Conservation (phyloP, 208 protist species). For the Tetramitus jugosus region DNA sequence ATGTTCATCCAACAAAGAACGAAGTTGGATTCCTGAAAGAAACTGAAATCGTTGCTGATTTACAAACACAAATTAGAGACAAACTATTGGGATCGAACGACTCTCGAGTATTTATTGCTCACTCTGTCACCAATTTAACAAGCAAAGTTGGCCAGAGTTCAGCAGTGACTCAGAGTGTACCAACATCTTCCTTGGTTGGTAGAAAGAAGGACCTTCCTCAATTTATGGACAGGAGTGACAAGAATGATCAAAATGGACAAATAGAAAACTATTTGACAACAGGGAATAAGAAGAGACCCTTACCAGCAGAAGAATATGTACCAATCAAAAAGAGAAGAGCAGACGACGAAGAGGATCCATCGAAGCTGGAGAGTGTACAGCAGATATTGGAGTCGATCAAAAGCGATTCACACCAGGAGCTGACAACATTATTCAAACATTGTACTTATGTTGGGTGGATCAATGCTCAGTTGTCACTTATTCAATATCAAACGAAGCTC, state of each 20-base stretch:
- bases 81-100: background rate
- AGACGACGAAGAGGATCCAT: background rate
- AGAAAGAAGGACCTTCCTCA: no score
- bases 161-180: no score
- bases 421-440: background rate
- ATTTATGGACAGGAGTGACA: background rate
- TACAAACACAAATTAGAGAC: conserved; percentile 21
- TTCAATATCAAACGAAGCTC: background rate
- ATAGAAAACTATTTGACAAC: background rate
- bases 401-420: background rate
- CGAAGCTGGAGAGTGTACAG: background rate
- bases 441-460: conserved; percentile 2
- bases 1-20: conserved; percentile 96
- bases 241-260: background rate
- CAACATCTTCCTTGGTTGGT: no score
- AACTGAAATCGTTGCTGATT: conserved; percentile 46
- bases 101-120: background rate
- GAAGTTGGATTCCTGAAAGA: conserved; percentile 75
- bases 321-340: background rate
- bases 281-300: background rate
- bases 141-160: background rate
- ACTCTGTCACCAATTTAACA: background rate
- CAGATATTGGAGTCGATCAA: background rate
- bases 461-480: background rate
- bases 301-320: background rate